phyloP scores from a whole-genome alignment of 2,329 filamentous ascomycete species.

The Tricladium varicosporioides region DNA sequence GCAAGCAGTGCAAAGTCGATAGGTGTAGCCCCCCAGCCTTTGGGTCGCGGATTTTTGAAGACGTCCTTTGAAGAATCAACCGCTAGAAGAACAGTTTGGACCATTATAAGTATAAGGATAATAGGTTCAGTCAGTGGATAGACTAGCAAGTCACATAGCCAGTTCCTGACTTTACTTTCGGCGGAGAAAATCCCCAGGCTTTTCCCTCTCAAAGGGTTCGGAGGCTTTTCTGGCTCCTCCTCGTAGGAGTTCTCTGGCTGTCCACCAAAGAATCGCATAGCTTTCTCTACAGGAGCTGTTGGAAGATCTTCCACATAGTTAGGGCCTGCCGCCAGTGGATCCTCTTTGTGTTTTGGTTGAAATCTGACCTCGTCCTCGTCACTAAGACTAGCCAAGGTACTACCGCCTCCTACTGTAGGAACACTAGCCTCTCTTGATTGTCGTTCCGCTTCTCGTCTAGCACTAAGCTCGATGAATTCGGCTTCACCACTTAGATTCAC shows the following conservation, averaged over 20 bases:
- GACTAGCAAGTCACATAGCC: slow-evolving; percentile 79
- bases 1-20: slow-evolving; percentile 59
- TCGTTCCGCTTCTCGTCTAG: slow-evolving; percentile 30
- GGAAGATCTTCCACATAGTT: slow-evolving; percentile 22
- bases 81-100: slow-evolving; percentile 85
- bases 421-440: slow-evolving; percentile 10
- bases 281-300: slow-evolving; percentile 32
- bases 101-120: slow-evolving; percentile 81
- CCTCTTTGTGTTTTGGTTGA: slow-evolving; percentile 26
- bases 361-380: slow-evolving; percentile 25
- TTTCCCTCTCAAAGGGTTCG: slow-evolving; percentile 83
- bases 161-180: slow-evolving; percentile 69
- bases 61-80: slow-evolving; percentile 77
- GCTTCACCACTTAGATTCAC: slow-evolving; percentile 96
- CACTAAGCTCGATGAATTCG: slow-evolving; percentile 70
- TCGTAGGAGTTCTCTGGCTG: slow-evolving; percentile 19
- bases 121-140: slow-evolving; percentile 83
- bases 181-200: slow-evolving; percentile 82
- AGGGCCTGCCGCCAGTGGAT: slow-evolving; percentile 35
- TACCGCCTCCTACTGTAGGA: background rate
- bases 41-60: slow-evolving; percentile 56
- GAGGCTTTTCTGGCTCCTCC: slow-evolving; percentile 37
- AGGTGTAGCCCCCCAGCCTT: slow-evolving; percentile 59
- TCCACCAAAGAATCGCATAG: slow-evolving; percentile 25
- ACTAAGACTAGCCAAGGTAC: slow-evolving; percentile 19